These are phyloP conservation scores for Moricandia arvensis DNA, from an alignment of 345 rosid genomes.

Conservation along the genomic window DNA sequence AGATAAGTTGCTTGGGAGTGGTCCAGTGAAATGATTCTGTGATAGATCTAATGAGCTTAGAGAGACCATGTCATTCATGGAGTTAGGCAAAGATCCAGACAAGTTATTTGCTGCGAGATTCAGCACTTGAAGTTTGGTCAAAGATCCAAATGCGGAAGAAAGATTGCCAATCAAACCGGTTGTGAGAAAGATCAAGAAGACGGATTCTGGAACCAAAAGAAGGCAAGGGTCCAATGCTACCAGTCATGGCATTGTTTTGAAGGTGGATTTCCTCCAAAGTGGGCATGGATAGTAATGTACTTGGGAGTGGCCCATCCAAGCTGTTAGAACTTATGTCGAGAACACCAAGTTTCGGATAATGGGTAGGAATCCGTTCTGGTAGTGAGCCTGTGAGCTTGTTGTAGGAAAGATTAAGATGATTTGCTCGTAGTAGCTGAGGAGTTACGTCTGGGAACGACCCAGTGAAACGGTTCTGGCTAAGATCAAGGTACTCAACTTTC, in stretches of 20 bases:
- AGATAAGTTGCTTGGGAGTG: conserved; percentile 71
- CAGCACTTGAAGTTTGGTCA: conserved; percentile 65
- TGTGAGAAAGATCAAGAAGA: conserved; percentile 81
- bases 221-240: conserved; percentile 47
- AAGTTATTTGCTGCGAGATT: conserved; percentile 77
- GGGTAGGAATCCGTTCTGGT: conserved; percentile 57
- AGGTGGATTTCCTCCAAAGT: conserved; percentile 81
- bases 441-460: conserved; percentile 74
- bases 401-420: conserved; percentile 83
- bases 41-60: conserved; percentile 70
- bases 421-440: conserved; percentile 77
- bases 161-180: conserved; percentile 55
- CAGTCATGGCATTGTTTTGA: conserved; percentile 58
- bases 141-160: conserved; percentile 63
- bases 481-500: conserved; percentile 78
- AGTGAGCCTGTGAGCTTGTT: conserved; percentile 68
- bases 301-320: conserved; percentile 60
- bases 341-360: conserved; percentile 74
- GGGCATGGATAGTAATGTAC: conserved; percentile 57
- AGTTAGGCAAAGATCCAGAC: conserved; percentile 83
- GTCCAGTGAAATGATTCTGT: conserved; percentile 74
- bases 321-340: conserved; percentile 78
- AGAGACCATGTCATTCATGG: conserved; percentile 63
- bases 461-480: conserved; percentile 69
- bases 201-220: conserved; percentile 53